phyloP scores from a whole-genome alignment of 306 rosid species.

The Medicago arabica region DNA sequence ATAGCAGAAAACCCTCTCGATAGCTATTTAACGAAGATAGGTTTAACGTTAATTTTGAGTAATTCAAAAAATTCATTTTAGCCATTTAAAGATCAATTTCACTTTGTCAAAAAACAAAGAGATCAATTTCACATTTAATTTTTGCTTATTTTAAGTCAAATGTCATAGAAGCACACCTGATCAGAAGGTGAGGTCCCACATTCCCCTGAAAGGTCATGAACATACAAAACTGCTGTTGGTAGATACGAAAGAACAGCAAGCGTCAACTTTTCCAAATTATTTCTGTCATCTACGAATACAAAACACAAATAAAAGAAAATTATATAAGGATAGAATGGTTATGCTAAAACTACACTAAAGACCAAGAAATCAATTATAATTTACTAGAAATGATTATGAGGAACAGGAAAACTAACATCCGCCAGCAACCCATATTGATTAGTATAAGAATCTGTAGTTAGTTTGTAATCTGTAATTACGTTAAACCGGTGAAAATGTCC shows the following conservation, averaged over 20 bases:
- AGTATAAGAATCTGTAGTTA: background rate
- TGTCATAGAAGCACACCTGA: slow-evolving; percentile 69
- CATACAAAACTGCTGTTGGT: slow-evolving; percentile 90
- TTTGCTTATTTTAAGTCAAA: slow-evolving; percentile 34
- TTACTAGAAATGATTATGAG: background rate
- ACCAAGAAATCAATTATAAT: slow-evolving; percentile 13
- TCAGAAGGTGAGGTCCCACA: slow-evolving; percentile 95
- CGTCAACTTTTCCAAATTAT: slow-evolving; percentile 90
- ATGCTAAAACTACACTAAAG: slow-evolving; percentile 20
- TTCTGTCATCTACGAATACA: slow-evolving; percentile 76
- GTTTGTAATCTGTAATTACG: background rate
- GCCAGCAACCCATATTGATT: background rate
- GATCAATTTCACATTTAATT: background rate
- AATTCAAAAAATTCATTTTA: slow-evolving; percentile 1
- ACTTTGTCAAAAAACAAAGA: background rate
- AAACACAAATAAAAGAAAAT: background rate
- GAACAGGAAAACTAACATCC: background rate
- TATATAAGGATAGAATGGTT: background rate
- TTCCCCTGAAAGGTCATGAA: slow-evolving; percentile 95
- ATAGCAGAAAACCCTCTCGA: background rate
- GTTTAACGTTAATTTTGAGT: slow-evolving; percentile 3
- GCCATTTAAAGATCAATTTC: slow-evolving; percentile 13
- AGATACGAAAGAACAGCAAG: slow-evolving; percentile 90
- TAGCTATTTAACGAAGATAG: slow-evolving; percentile 17
- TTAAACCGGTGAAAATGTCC: background rate